Evolutionary conservation across 805 yeast species (phyloP).

Genomic region (Yarrowia osloensis): DNA sequence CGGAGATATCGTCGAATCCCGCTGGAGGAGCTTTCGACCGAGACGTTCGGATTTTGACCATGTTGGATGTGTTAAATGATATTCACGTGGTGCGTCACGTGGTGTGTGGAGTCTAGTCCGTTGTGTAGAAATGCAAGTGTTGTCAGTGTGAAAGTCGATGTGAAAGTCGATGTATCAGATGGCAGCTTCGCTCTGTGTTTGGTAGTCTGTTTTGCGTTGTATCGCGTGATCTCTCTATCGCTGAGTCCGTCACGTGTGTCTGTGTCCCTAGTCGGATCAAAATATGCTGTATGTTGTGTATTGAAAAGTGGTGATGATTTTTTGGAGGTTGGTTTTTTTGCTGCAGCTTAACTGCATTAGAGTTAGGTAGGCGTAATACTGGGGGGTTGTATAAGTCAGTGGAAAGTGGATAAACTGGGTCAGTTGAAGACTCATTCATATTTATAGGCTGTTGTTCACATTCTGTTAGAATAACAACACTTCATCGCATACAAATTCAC

Average conservation of each 20-base stretch:
- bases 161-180: background rate
- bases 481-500: background rate
- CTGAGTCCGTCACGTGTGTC: background rate
- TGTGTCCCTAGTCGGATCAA: background rate
- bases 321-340: slow-evolving; percentile 18
- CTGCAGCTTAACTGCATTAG: background rate
- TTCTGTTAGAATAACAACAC: background rate
- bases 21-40: slow-evolving; percentile 63
- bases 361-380: background rate
- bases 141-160: no score
- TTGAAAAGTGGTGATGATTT: slow-evolving; percentile 12
- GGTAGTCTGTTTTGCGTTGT: background rate
- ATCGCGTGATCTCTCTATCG: background rate
- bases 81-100: background rate
- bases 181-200: background rate
- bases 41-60: slow-evolving; percentile 39
- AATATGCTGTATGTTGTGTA: background rate
- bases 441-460: no score
- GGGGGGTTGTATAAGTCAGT: no score
- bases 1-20: slow-evolving; percentile 69
- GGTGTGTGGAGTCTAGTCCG: background rate
- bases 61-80: background rate
- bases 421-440: no score
- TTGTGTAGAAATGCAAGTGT: background rate
- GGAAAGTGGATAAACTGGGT: no score